Base-by-base conservation (phyloP, 345 rosid species). In the Erucastrum elatum region DNA sequence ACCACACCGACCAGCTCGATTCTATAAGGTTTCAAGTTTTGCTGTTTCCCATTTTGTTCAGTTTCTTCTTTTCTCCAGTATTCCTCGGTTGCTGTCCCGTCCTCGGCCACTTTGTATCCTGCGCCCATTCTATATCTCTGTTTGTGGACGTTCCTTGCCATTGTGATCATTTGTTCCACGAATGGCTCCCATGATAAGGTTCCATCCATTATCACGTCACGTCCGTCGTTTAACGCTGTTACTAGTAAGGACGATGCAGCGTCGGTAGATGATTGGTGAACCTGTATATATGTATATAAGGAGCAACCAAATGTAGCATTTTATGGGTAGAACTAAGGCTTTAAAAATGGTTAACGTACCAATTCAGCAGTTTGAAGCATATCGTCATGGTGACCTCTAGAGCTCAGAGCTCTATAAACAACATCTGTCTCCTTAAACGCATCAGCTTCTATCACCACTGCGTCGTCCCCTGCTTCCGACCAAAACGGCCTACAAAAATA, bases 391-490 rank as follows among this genome's bases (percentile, higher is more conserved):
- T 89, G 91, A 39, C 97, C 98, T 51, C 75, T 84, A 4, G 93
- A 87, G 82, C 88, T 88, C 2, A 95, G 86, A 33, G 97, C 96
- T 82, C 84, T 87, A 83, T 90, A 95, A 1, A 95, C 87, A 62
- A 95, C 97, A 82, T 95, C 99, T 0, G 89, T 86, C 84, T 91
- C 98, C 76, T 91, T 95, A 86, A 95, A 95, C 11, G 98, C 99
- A 74, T 95, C 99, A 10, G 98, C 99, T 72, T 95, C 99, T 13
- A 95, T 91, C 7, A 87, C 86, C 80, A 95, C 93, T 0, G 97
- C 96, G 35, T 95, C 91, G 8, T 76, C 86, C 12, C 78, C 84
- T 39, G 96, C 96, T 79, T 85, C 93, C 5, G 90, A 86, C 99
- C 97, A 95, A 31, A 95, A 90, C 34, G 94, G 59, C 75, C 98